Evolutionary conservation across 192 early-diverging fungal genomes (phyloP), one percentile per base, ranked within the genome.

Genomic region (Entrophospora sp.): DNA sequence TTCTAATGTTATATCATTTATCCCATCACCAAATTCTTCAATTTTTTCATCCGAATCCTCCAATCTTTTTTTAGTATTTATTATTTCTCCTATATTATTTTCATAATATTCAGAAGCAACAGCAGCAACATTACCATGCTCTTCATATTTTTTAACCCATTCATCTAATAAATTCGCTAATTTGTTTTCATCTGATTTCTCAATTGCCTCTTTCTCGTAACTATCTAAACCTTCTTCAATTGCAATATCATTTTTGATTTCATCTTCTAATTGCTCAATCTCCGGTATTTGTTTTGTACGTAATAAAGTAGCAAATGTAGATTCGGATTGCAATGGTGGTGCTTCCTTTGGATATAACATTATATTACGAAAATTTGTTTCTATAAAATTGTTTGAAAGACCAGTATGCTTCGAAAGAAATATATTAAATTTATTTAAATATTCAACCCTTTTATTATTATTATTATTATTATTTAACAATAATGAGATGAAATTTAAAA

Each of bases 201-300:
- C 27, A 28, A 25, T 64, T 6, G 44, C 24, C 7, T 64, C 62
- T 25, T 24, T 24, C 37, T 64, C 62, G 8, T 34, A 2, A 8
- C 20, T 7, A 14, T 36, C n/a, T 35, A 64, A 40, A 36, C 31
- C 46, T 64, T 64, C 62, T 14, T 64, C 24, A 22, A 51, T 13
- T 24, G 62, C 8, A 40, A 64, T 30, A 1, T 46, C 31, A 14
- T 24, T 27, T 37, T 51, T 46, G 2, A 64, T 51, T n/a, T 49
- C 28, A n/a, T 51, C 12, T 36, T 64, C 62, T 13, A 32, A 24
- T 16, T 51, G 20, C 16, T 32, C 44, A 51, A 64, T 51, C 51
- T 64, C 62, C 3, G 62, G 62, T 28, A 37, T 64, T 6, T 34
- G 62, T 38, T 64, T 64, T 14, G 62, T 64, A 32, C 62, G 44